Percentiles rank a stretch among this genome's conserved stretches.
Evolutionary conservation across 1,139 yeast genomes (phyloP).

Genomic region (Yamadazyma triangularis): DNA sequence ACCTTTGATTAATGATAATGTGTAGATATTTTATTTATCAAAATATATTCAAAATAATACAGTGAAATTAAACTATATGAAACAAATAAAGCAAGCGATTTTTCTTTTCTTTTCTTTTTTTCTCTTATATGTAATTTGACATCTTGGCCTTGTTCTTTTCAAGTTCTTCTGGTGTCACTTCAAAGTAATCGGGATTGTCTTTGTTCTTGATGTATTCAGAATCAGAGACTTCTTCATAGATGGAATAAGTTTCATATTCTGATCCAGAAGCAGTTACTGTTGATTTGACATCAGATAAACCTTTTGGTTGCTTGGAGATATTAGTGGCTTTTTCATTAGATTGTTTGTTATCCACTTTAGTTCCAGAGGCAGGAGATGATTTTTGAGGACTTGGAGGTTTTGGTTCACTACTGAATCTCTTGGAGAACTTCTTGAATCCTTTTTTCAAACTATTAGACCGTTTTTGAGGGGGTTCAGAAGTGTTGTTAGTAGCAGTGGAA

Average conservation of each 20-base stretch:
- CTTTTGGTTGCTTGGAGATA: conserved; percentile 2
- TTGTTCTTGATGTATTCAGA: conserved; percentile 41
- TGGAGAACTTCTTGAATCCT: conserved; percentile 9
- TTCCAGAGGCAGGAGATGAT: neutral
- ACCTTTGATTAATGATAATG: conserved; percentile 49
- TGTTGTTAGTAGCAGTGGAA: conserved; percentile 1
- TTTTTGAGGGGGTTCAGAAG: conserved; percentile 1
- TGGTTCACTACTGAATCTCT: conserved; percentile 4
- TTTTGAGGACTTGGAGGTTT: no score
- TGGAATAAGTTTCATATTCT: conserved; percentile 34
- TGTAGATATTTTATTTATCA: no score
- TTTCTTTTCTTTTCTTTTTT: no score
- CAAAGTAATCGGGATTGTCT: conserved; percentile 48
- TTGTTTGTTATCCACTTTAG: neutral
- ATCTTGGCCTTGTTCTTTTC: conserved; percentile 18
- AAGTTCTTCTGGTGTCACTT: conserved; percentile 36
- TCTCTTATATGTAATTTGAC: neutral
- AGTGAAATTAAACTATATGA: neutral
- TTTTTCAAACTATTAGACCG: conserved; percentile 11
- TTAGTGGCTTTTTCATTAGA: neutral
- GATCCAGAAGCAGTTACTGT: no score
- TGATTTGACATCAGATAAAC: conserved; percentile 8
- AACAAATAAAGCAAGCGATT: conserved; percentile 1
- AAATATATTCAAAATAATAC: no score
- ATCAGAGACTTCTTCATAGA: conserved; percentile 51